Evolutionary conservation across 2,329 filamentous ascomycete species (phyloP), one percentile per base, ranked within the genome.

Genomic region (Corniculantispora saksenae): DNA sequence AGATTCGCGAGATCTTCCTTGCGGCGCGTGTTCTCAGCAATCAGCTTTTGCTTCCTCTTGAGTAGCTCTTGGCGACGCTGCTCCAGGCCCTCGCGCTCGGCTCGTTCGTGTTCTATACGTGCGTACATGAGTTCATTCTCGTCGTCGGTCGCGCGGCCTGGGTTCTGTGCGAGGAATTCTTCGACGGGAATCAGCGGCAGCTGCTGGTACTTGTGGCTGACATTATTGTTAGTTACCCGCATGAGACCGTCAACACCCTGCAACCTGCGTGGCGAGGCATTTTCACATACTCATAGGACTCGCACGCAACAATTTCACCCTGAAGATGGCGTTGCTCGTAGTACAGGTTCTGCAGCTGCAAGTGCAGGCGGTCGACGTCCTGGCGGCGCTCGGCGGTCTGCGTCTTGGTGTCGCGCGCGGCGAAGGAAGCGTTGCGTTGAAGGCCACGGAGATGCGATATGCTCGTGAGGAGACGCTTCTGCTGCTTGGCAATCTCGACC

Each of bases 301-400:
- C 92, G 76, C 95, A 98, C 10, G 92, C 93, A 0, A 87, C 83
- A 67, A 99, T 98, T 79, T 99, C 95, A 57, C 92, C 92, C 69
- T 91, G 88, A 63, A 99, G 81, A 77, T 97, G 93, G 63, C 92
- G 85, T 80, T 98, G 94, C 78, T 99, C 94, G 74, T 99, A 99
- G 77, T 95, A 96, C 9, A 99, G 81, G 74, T 99, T 99, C 78
- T 98, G 94, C 63, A 99, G 84, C 74, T 97, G 92, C 45, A 99
- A 84, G 75, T 98, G 94, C 67, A 99, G 83, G 58, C 90, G 88
- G 75, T 99, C 95, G 69, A 98, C 93, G 78, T 97, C 93, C 72
- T 94, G 91, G 57, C 94, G 88, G 57, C 91, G 91, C 76, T 97
- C 93, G 35, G 92, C 91, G 0, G 95, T 98, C 70, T 88, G 83